phyloP scores from a whole-genome alignment of 371 early-diverging fungal genomes.

The Apophysomyces elegans region DNA sequence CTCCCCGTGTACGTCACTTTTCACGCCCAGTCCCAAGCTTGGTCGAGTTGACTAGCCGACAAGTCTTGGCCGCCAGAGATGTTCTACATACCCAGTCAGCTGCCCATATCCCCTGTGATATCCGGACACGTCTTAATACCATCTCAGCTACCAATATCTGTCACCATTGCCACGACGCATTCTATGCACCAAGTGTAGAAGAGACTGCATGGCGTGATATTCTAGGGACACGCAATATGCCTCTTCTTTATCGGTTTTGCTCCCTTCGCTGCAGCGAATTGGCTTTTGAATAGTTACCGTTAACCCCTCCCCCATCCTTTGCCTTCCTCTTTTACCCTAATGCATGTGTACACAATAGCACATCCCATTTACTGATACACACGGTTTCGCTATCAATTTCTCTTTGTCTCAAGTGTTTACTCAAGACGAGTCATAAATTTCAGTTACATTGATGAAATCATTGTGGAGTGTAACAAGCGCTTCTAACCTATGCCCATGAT shows the following conservation, averaged over 20 bases:
- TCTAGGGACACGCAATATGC: constrained; percentile 27
- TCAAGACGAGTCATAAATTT: too few relatives aligned
- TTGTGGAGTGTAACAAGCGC: too few relatives aligned
- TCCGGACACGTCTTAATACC: constrained; percentile 25
- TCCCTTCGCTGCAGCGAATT: constrained; percentile 28
- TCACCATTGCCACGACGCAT: constrained; percentile 26
- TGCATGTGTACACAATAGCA: neutral
- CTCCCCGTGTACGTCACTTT: constrained; percentile 5
- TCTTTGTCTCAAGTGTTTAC: too few relatives aligned
- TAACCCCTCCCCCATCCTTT: neutral
- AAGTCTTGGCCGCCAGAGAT: constrained; percentile 12
- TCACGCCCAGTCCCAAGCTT: constrained; percentile 22
- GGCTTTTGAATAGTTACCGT: neutral
- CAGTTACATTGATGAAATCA: too few relatives aligned
- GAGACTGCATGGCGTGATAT: constrained; percentile 32
- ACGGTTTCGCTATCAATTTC: too few relatives aligned
- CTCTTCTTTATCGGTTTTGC: constrained; percentile 41
- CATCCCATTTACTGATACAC: too few relatives aligned
- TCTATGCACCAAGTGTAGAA: constrained; percentile 27
- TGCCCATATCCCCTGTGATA: constrained; percentile 18
- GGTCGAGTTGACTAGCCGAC: constrained; percentile 29
- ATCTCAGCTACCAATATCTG: constrained; percentile 28
- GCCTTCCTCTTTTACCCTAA: neutral
- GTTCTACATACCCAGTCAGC: neutral
- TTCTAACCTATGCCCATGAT: too few relatives aligned